A percentile compares a stretch with the other conserved stretches of the same genome.
Conservation (phyloP, 2,329 filamentous ascomycete genomes). For the Tricladium varicosporioides region DNA sequence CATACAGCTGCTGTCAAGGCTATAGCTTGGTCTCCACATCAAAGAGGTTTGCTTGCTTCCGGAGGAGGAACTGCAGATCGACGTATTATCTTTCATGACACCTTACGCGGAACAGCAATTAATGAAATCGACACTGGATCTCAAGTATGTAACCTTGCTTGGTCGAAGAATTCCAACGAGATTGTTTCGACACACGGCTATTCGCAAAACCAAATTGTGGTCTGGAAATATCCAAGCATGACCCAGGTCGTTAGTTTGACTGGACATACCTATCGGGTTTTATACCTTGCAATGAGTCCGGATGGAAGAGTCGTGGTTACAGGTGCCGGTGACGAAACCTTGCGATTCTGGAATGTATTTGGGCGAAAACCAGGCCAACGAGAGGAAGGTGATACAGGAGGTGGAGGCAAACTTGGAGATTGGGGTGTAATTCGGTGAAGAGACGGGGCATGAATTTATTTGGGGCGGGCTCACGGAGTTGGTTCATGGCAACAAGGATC, state of each 20-base stretch:
- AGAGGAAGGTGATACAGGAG: constrained; percentile 63
- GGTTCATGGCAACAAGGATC: neutral
- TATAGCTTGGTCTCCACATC: constrained; percentile 96
- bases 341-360: constrained; percentile 97
- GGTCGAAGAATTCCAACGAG: constrained; percentile 97
- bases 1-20: constrained; percentile 97
- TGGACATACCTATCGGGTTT: constrained; percentile 92
- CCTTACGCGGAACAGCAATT: constrained; percentile 72
- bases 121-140: constrained; percentile 95
- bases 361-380: constrained; percentile 71
- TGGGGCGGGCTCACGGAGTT: neutral
- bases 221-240: constrained; percentile 99
- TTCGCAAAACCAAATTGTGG: constrained; percentile 96
- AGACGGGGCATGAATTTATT: neutral
- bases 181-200: constrained; percentile 97
- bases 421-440: constrained; percentile 80
- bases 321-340: constrained; percentile 91
- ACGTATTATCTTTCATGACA: constrained; percentile 98
- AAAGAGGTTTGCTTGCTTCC: constrained; percentile 88
- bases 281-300: constrained; percentile 96
- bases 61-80: constrained; percentile 94
- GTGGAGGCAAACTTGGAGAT: constrained; percentile 63
- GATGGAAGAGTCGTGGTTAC: constrained; percentile 93
- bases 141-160: constrained; percentile 97
- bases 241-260: constrained; percentile 93